phyloP scores from a whole-genome alignment of 805 yeast genomes.

The Priceomyces carsonii region DNA sequence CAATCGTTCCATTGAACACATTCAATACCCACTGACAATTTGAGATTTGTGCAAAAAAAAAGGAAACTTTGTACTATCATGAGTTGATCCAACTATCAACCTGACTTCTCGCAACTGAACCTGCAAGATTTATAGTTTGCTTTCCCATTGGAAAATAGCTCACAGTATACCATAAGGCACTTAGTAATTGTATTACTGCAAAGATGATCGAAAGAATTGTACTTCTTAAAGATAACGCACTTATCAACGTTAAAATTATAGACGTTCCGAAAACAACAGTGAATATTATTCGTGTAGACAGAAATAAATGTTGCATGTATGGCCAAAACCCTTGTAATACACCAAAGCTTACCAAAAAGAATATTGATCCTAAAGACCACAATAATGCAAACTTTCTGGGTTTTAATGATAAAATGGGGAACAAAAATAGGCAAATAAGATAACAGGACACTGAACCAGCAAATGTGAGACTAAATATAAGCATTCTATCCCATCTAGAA shows the following conservation, averaged over 20 bases:
- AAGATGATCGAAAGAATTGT: conserved; percentile 40
- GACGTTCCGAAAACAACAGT: conserved; percentile 39
- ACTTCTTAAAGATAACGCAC: conserved; percentile 37
- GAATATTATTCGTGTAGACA: conserved; percentile 41
- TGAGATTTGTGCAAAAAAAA: not conserved
- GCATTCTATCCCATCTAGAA: conserved; percentile 48
- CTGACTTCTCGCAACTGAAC: conserved; percentile 44
- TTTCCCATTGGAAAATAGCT: conserved; percentile 50
- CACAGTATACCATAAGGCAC: conserved; percentile 47
- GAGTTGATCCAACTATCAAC: conserved; percentile 44
- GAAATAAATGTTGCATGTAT: conserved; percentile 41
- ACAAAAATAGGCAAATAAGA: conserved; percentile 42
- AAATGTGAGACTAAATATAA: conserved; percentile 44
- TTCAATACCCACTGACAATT: not conserved
- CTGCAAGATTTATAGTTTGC: conserved; percentile 43
- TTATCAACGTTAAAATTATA: conserved; percentile 40
- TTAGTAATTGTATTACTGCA: conserved; percentile 40
- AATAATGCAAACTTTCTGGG: conserved; percentile 48
- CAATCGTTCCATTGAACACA: too few species aligned
- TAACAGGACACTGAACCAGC: conserved; percentile 44
- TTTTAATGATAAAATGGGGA: conserved; percentile 42
- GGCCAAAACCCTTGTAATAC: conserved; percentile 44
- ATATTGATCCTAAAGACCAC: conserved; percentile 48
- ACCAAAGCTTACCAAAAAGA: conserved; percentile 47
- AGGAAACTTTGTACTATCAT: conserved; percentile 9